Base-by-base conservation (phyloP, 2,329 filamentous ascomycete genomes). In the Exophiala dermatitidis region DNA sequence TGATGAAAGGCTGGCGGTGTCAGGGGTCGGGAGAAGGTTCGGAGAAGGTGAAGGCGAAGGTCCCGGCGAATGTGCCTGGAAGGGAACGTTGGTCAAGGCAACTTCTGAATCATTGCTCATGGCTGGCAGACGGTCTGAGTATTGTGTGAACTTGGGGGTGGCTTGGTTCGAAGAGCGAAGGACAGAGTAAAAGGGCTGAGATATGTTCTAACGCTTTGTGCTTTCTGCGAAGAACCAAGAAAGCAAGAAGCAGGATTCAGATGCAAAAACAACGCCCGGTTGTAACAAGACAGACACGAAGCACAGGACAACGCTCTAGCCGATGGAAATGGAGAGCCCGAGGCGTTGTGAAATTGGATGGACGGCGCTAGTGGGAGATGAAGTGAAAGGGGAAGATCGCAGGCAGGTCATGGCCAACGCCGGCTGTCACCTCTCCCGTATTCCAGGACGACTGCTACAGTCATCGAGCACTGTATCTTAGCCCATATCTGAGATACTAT, bases 1-100 rank as follows among this genome's bases (percentile, higher is more conserved):
- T 32, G 71, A 69, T 5, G 46, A 41, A 34, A 53, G 42, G 30
- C 46, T 54, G 33, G 53, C 48, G 29, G 55, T 47, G n/a, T 56
- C 52, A 38, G 56, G 56, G 12, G 52, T 55, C 9, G 57, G 44
- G 34, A 59, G 53, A 44, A 60, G 50, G 48, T 53, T 56, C 45
- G 61, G 61, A 44, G 60, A 60, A 43, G 55, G 40, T n/a, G 56
- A 58, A 36, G 56, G 54, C 28, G 38, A 41, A 41, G 38, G 5
- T 33, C 60, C 61, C n/a, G 56, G 54, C 28, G 38, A 41, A 41
- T 12, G 5, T 33, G 61, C 61, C n/a, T 12, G 52, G 40, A 47
- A 46, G 50, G 52, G 33, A 33, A 12, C 19, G 8, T 42, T 33
- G 33, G 47, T 48, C n/a, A 48, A 49, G 28, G 55, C 45, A 33